These are phyloP conservation scores for Termitomyces sp. DNA, from an alignment of 768 basidiomycete species.

Conservation along the genomic window DNA sequence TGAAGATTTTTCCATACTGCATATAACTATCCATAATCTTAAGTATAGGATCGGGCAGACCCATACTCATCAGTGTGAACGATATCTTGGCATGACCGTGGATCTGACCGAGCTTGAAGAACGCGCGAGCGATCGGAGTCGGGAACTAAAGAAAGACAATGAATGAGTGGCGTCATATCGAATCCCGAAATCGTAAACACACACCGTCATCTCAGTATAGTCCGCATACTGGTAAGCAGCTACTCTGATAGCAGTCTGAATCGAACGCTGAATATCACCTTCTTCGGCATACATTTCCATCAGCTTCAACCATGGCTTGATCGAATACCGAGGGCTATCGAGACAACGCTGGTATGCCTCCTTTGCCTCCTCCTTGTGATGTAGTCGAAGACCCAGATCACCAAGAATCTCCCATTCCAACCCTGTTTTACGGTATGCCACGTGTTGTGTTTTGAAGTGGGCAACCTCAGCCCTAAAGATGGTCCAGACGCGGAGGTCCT, in stretches of 20 bases:
- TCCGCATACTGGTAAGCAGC: slow-evolving; percentile 91
- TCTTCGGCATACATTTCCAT: slow-evolving; percentile 98
- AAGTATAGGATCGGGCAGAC: slow-evolving; percentile 81
- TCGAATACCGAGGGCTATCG: slow-evolving; percentile 78
- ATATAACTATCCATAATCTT: slow-evolving; percentile 93
- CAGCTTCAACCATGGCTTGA: slow-evolving; percentile 90
- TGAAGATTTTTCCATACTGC: slow-evolving; percentile 82
- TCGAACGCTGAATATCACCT: slow-evolving; percentile 83
- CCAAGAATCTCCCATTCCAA: slow-evolving; percentile 98
- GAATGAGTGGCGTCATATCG: slow-evolving; percentile 3
- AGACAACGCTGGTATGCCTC: slow-evolving; percentile 96
- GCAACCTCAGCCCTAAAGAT: slow-evolving; percentile 98
- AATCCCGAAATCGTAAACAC: slow-evolving; percentile 22
- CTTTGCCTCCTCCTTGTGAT: slow-evolving; percentile 98
- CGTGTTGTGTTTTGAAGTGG: slow-evolving; percentile 98
- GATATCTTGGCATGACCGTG: slow-evolving; percentile 94
- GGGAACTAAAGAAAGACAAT: slow-evolving; percentile 64
- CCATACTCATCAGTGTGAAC: slow-evolving; percentile 92
- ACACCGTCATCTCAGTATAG: slow-evolving; percentile 82
- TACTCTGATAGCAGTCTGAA: slow-evolving; percentile 90
- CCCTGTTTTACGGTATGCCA: slow-evolving; percentile 95
- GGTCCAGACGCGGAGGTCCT: slow-evolving; percentile 98
- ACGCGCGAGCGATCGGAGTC: slow-evolving; percentile 80
- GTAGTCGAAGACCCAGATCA: slow-evolving; percentile 86
- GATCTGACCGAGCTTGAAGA: slow-evolving; percentile 90